Evolutionary conservation across 2,329 filamentous ascomycete species (phyloP), one percentile per base, ranked within the genome.

Genomic region (Elsinoe batatas): DNA sequence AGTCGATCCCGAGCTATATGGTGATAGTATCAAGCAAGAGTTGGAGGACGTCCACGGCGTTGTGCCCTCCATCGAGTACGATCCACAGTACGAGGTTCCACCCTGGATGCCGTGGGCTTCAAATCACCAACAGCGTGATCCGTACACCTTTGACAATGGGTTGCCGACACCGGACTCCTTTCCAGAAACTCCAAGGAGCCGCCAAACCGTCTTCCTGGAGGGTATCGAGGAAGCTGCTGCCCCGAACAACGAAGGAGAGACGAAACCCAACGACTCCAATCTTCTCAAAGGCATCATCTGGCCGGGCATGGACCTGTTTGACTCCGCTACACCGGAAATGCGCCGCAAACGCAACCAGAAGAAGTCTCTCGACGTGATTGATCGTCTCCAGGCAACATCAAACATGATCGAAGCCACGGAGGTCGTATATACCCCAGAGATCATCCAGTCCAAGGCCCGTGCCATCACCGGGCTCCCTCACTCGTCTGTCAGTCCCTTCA

Each of bases 281-380:
- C 26, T 42, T 64, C 75, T 90, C 54, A 91, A 91, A 67, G 87
- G 87, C 1, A 73, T 84, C n/a, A 74, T 81, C 46, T 89, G 83
- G 77, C 83, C 84, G 2, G 87, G 87, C 15, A 91, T 91, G 87
- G 79, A 81, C 54, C 77, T 88, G n/a, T 90, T 91, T 65, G 87
- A 91, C 68, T 82, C 87, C 54, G 87, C 87, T 3, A 87, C 84
- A 3, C 78, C 82, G 13, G 80, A 85, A 58, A 85, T 87, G 76
- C 84, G 82, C 62, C 79, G 83, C 44, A 87, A 82, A 71, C 77
- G 87, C 53, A 91, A 91, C 65, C 87, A 91, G 69, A 82, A 85
- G 63, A 91, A 91, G 68, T 81, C 84, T 54, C 77, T 75, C n/a
- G 83, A 81, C 1, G 82, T 88, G n/a, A 72, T 89, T 18, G 75